Evolutionary conservation across 2,329 filamentous ascomycete species (phyloP).

Genomic region (Claviceps cyperi): DNA sequence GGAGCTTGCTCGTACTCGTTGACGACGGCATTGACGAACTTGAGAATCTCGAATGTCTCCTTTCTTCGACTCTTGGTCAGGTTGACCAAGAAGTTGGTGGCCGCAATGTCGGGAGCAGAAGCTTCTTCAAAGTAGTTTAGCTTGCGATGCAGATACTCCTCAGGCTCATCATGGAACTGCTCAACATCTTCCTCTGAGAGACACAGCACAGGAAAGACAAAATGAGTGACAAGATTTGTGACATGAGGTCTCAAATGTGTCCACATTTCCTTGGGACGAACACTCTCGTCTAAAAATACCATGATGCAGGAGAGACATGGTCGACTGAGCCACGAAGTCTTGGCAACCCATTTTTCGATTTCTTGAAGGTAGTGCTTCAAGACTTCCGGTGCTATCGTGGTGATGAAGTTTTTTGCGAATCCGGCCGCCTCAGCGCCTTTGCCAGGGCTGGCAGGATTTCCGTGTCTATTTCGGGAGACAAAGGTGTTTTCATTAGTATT

Average conservation of each 20-base stretch:
- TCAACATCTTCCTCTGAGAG: conserved; percentile 85
- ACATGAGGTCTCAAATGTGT: conserved; percentile 83
- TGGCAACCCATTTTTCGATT: conserved; percentile 95
- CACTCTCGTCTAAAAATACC: conserved; percentile 91
- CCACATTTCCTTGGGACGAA: conserved; percentile 97
- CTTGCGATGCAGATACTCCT: conserved; percentile 93
- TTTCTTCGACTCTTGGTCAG: conserved; percentile 90
- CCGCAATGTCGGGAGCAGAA: conserved; percentile 84
- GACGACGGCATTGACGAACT: conserved; percentile 89
- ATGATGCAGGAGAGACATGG: conserved; percentile 87
- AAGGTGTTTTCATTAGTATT: neutral
- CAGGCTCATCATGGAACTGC: conserved; percentile 84
- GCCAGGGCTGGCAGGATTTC: conserved; percentile 64
- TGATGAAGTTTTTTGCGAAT: conserved; percentile 83
- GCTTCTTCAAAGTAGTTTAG: conserved; percentile 97
- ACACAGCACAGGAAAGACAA: conserved; percentile 91
- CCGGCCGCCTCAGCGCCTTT: conserved; percentile 62
- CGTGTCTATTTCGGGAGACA: conserved; percentile 49
- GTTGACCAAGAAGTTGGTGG: conserved; percentile 90
- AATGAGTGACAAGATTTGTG: conserved; percentile 82
- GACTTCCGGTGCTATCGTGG: conserved; percentile 87
- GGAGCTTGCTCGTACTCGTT: conserved; percentile 78
- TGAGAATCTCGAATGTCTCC: conserved; percentile 87
- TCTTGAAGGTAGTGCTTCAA: conserved; percentile 87
- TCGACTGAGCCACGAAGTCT: conserved; percentile 87